These are phyloP conservation scores for Grigorovia transvaalensis DNA, from an alignment of 805 yeast species.

Conservation along the genomic window DNA sequence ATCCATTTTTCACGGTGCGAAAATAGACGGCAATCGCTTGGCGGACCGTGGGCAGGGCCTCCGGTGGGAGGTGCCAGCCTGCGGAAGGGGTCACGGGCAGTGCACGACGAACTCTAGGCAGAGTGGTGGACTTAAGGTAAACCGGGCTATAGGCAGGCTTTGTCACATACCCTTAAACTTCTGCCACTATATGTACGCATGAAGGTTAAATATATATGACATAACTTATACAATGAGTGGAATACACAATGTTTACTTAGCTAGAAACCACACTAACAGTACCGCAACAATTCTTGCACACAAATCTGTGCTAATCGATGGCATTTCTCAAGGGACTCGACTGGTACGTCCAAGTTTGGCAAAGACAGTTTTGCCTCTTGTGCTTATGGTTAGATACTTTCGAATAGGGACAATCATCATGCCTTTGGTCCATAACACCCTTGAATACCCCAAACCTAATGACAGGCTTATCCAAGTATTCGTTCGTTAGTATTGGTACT, in stretches of 20 bases:
- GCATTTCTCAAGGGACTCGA: constrained; percentile 4
- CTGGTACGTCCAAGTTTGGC: not conserved
- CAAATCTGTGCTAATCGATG: constrained; percentile 5
- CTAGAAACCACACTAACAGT: no score
- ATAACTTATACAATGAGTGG: no score
- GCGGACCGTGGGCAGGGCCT: not conserved
- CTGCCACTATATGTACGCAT: no score
- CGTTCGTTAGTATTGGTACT: not conserved
- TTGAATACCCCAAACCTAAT: constrained; percentile 1
- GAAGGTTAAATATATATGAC: no score
- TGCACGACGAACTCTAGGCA: no score
- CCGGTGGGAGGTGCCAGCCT: no score
- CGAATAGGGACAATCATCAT: not conserved
- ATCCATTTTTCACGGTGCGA: not conserved
- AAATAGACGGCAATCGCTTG: not conserved
- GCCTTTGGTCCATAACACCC: not conserved
- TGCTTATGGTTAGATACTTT: not conserved
- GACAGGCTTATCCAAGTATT: not conserved
- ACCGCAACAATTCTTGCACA: no score
- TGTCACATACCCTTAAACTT: no score
- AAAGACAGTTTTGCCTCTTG: not conserved
- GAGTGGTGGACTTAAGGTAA: no score
- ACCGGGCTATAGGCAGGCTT: no score
- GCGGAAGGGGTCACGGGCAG: no score
- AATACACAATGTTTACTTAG: no score